Conservation (phyloP, 306 rosid species). For the Begonia loranthoides region DNA sequence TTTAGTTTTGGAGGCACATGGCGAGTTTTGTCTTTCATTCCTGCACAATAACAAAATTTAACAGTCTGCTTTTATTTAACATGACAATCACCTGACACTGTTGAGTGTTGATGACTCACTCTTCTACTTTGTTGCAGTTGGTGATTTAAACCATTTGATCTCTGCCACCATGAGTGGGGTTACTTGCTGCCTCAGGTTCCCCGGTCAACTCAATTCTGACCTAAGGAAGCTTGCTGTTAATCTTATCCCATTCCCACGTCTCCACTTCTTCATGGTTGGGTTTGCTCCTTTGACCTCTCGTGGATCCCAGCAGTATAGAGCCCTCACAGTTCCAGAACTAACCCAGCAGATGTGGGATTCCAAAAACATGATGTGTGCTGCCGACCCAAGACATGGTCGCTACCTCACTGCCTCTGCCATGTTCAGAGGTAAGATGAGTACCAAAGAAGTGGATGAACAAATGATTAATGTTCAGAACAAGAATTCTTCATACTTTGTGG, state of each 20-base stretch:
- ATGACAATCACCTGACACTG: too few species aligned
- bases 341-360: conserved; percentile 18
- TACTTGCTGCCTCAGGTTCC: conserved; percentile 17
- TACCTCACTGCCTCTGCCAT: too few species aligned
- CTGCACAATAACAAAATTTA: too few species aligned
- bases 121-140: conserved; percentile 8
- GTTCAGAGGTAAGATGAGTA: too few species aligned
- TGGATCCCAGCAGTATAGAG: conserved; percentile 14
- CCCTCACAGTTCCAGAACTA: conserved; percentile 12
- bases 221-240: conserved; percentile 15
- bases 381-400: too few species aligned
- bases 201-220: conserved; percentile 17
- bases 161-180: conserved; percentile 21
- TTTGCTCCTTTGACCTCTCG: conserved; percentile 12
- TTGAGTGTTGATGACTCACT: too few species aligned
- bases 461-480: conserved; percentile 17
- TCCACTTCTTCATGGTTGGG: conserved; percentile 17
- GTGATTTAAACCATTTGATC: conserved; percentile 14
- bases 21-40: too few species aligned
- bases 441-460: conserved; percentile 15
- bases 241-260: conserved; percentile 15
- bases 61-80: too few species aligned
- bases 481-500: conserved; percentile 16
- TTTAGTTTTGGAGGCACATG: too few species aligned
- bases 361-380: too few species aligned